phyloP scores from a whole-genome alignment of 768 basidiomycete species.

The Amanita pseudoporphyria region DNA sequence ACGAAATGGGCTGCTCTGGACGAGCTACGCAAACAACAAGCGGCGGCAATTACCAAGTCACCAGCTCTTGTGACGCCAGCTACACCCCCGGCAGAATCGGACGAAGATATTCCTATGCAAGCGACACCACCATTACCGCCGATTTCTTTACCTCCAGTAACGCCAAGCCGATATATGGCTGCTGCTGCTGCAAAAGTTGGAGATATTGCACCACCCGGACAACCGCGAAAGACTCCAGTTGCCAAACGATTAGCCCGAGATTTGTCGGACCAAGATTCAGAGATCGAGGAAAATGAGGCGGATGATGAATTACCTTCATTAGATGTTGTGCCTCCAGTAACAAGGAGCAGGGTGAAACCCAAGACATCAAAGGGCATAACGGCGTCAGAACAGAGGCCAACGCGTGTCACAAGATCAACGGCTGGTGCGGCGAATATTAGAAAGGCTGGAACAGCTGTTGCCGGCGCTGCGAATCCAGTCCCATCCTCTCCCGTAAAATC shows the following conservation, averaged over 20 bases:
- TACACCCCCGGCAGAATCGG: slow-evolving; percentile 71
- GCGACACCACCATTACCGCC: slow-evolving; percentile 28
- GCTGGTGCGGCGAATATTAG: slow-evolving; percentile 47
- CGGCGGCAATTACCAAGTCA: slow-evolving; percentile 24
- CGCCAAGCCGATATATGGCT: slow-evolving; percentile 69
- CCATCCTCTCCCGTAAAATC: slow-evolving; percentile 31
- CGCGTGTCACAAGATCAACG: slow-evolving; percentile 64
- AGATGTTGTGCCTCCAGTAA: slow-evolving; percentile 32
- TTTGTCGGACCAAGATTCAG: slow-evolving; percentile 58
- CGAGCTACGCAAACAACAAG: slow-evolving; percentile 50
- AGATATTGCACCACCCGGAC: slow-evolving; percentile 68
- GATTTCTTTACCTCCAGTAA: slow-evolving; percentile 57
- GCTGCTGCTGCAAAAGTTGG: slow-evolving; percentile 61
- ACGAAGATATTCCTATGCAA: slow-evolving; percentile 42
- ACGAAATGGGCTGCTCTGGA: slow-evolving; percentile 87
- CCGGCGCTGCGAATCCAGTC: slow-evolving; percentile 18
- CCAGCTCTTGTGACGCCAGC: slow-evolving; percentile 57
- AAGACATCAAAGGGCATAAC: slow-evolving; percentile 40
- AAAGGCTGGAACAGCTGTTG: slow-evolving; percentile 34
- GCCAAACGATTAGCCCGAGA: slow-evolving; percentile 62
- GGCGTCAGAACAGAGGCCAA: slow-evolving; percentile 63
- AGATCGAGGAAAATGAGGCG: slow-evolving; percentile 31
- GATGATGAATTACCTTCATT: slow-evolving; percentile 60
- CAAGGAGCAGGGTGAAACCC: slow-evolving; percentile 19
- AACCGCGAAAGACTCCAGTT: slow-evolving; percentile 82